Conservation (phyloP, 164 flowering plant species). For the Pachysandra terminalis region DNA sequence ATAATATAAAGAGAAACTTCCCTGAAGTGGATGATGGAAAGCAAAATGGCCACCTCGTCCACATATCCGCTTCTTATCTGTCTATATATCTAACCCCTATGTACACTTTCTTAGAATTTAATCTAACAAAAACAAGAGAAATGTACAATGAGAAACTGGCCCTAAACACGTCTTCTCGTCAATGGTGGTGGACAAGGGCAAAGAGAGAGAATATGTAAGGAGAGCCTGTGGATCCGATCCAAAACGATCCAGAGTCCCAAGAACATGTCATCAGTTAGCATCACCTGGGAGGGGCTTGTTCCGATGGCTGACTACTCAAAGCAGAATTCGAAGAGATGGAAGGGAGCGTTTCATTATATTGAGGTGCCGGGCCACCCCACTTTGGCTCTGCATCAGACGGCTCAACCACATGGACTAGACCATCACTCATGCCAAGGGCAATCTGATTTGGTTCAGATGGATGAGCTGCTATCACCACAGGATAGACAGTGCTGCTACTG, state of each 20-base stretch:
- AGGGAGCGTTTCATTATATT: slow-evolving; percentile 49
- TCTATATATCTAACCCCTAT: background rate
- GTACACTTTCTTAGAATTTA: background rate
- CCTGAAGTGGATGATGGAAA: background rate
- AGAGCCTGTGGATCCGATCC: too few species aligned
- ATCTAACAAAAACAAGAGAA: background rate
- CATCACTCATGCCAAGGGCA: slow-evolving; percentile 74
- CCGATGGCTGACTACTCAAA: slow-evolving; percentile 54
- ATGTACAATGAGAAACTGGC: background rate
- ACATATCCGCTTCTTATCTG: background rate
- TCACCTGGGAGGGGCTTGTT: slow-evolving; percentile 56
- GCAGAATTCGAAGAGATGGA: slow-evolving; percentile 55
- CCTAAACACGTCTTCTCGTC: background rate
- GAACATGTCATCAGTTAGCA: background rate
- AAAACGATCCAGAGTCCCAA: too few species aligned
- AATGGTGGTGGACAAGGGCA: background rate
- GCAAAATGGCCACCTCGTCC: background rate
- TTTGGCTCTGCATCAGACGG: slow-evolving; percentile 51
- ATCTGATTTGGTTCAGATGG: slow-evolving; percentile 70
- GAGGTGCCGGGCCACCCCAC: slow-evolving; percentile 59
- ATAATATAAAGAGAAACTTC: background rate
- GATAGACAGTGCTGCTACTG: slow-evolving; percentile 34
- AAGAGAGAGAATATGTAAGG: too few species aligned
- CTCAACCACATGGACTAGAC: slow-evolving; percentile 59
- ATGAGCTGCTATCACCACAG: slow-evolving; percentile 66